Evolutionary conservation across 257 asterid genomes (phyloP).

Genomic region (Fraxinus cuspidata): DNA sequence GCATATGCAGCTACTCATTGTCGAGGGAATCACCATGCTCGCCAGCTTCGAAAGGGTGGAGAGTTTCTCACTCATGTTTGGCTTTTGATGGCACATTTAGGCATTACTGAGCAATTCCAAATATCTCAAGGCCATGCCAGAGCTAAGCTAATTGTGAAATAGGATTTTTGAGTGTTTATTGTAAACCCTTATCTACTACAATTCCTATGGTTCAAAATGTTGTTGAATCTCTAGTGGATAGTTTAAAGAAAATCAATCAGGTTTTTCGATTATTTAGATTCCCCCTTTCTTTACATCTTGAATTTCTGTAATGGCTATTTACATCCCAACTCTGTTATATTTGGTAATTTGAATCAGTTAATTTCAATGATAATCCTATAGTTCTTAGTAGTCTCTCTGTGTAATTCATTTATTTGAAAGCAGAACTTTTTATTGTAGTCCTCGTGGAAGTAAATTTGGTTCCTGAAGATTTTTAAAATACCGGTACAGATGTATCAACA

Average conservation of each 20-base stretch:
- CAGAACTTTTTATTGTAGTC: not conserved
- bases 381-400: not conserved
- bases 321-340: not conserved
- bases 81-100: constrained; percentile 67
- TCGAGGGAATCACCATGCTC: constrained; percentile 53
- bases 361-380: not conserved
- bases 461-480: not conserved
- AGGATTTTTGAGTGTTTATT: constrained; percentile 11
- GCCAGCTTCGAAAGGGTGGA: constrained; percentile 61
- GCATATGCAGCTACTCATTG: constrained; percentile 53
- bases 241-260: not conserved
- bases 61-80: constrained; percentile 66
- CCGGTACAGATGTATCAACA: not conserved
- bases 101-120: constrained; percentile 55
- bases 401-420: not conserved
- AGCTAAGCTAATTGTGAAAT: constrained; percentile 46
- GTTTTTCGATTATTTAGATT: not conserved
- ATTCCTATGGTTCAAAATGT: not conserved
- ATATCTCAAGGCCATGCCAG: constrained; percentile 56
- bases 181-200: not conserved
- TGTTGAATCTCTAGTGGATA: not conserved
- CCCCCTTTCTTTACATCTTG: not conserved
- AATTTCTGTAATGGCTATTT: not conserved
- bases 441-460: not conserved
- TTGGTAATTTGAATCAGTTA: not conserved